phyloP scores from a whole-genome alignment of 2,329 filamentous ascomycete species.

The Fusarium chuoi region DNA sequence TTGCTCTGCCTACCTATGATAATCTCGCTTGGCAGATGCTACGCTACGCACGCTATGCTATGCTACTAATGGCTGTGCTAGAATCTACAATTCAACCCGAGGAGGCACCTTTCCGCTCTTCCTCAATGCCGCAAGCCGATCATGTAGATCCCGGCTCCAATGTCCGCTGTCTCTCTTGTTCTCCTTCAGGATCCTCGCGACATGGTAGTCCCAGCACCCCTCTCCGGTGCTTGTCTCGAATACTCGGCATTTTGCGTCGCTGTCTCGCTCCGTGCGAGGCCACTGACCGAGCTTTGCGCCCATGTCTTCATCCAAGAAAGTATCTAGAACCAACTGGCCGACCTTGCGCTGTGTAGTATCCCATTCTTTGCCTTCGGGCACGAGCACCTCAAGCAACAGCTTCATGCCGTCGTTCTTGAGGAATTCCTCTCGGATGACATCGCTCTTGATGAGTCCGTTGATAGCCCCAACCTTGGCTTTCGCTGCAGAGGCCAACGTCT shows the following conservation, averaged over 20 bases:
- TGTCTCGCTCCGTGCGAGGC: conserved; percentile 55
- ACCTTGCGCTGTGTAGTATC: conserved; percentile 63
- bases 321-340: conserved; percentile 69
- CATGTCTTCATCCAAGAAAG: conserved; percentile 73
- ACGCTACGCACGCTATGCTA: background rate
- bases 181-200: conserved; percentile 53
- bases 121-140: conserved; percentile 49
- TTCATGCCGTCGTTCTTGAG: conserved; percentile 64
- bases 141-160: conserved; percentile 59
- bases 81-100: conserved; percentile 50
- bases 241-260: conserved; percentile 51
- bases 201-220: conserved; percentile 69
- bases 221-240: conserved; percentile 51
- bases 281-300: conserved; percentile 67
- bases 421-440: conserved; percentile 64
- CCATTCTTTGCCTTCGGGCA: conserved; percentile 59
- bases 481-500: conserved; percentile 42
- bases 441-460: conserved; percentile 66
- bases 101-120: conserved; percentile 42
- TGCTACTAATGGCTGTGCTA: background rate
- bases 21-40: background rate
- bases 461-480: conserved; percentile 62
- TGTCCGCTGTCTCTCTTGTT: conserved; percentile 51
- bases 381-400: conserved; percentile 63
- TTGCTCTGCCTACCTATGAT: background rate